These are phyloP conservation scores for Magnusiomyces sp. DNA, from an alignment of 1,139 yeast genomes.

Conservation along the genomic window DNA sequence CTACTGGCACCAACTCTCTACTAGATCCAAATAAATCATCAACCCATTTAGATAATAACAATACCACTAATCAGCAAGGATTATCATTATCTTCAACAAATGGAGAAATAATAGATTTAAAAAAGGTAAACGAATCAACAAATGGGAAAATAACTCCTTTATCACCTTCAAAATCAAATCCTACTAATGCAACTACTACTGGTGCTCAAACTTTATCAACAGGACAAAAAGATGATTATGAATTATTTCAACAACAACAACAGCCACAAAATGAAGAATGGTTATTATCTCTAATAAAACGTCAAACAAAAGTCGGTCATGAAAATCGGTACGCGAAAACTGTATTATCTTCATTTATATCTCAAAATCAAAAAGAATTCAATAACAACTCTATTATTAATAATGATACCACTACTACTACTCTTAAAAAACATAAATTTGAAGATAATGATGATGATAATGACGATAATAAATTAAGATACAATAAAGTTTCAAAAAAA, in stretches of 20 bases:
- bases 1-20: background rate
- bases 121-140: background rate
- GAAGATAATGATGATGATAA: background rate
- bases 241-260: constrained; percentile 1
- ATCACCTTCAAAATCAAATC: background rate
- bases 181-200: background rate
- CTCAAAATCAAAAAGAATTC: constrained; percentile 14
- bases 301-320: constrained; percentile 30
- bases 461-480: background rate
- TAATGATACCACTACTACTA: background rate
- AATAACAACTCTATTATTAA: background rate
- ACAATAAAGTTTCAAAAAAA: background rate
- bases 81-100: background rate
- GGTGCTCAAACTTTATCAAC: background rate
- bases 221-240: background rate
- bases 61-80: background rate
- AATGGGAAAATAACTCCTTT: background rate
- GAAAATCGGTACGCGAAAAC: constrained; percentile 32
- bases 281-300: constrained; percentile 30
- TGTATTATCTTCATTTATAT: constrained; percentile 20
- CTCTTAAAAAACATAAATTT: background rate
- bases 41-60: background rate
- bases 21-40: background rate
- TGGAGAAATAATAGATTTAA: background rate
- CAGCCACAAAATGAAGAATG: constrained; percentile 22